Evolutionary conservation across 257 asterid species (phyloP), one percentile per base, ranked within the genome.

Genomic region (Craterostigma plantagineum): DNA sequence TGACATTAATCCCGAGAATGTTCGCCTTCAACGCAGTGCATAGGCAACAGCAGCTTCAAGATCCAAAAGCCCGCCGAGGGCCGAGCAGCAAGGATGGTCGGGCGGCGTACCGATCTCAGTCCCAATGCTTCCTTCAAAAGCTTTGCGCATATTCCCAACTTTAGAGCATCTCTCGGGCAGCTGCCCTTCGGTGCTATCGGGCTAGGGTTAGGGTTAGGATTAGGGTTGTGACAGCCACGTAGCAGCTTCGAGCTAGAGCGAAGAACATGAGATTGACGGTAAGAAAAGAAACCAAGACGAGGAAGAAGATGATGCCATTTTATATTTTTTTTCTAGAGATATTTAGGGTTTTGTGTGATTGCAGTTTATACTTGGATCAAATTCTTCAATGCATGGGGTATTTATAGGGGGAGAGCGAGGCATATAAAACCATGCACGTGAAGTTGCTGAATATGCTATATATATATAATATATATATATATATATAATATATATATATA

Each of bases 1-100:
- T 50, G 7, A 62, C 45, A 48, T 62, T 62, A 37, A 62, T 55
- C 10, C 67, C 67, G 39, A 62, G 45, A 36, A 62, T 14, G 11
- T 62, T 62, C 9, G 67, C 67, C 39, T 56, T 62, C 8, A 62
- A 39, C 40, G 63, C 63, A 11, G 63, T 55, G 63, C 67, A 62
- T 14, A 62, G 67, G 52, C 67, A 62, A 62, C 39, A 8, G 67
- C 67, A 1, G 59, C 67, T 18, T 62, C 67, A 4, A 55, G 48
- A 27, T 62, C 63, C 52, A 48, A 48, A 40, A 48, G 35, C 4
- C 52, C 52, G 16, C 43, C 43, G 16, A 48, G 30, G 1, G 12
- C 33, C 18, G 16, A 50, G 48, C 43, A 40, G 14, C 61, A 55
- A 0, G 58, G 51, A 37, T 39, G 37, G n/a, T 34, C 16, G 4